Base-by-base conservation (phyloP, 257 asterid species). In the Lycium barbarum region DNA sequence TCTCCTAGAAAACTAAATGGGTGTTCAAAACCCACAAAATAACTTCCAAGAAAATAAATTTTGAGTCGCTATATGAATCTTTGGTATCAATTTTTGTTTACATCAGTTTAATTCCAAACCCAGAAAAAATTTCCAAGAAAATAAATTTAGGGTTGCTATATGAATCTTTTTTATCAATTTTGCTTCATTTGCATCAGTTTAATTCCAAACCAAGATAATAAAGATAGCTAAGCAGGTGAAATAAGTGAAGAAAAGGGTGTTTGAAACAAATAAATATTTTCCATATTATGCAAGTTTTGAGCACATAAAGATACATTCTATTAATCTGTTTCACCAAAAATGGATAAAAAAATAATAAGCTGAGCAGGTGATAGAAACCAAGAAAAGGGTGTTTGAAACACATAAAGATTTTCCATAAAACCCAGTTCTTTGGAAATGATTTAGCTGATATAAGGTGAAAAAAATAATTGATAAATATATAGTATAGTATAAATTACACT, bases 381-480 rank as follows among this genome's bases (percentile, higher is more conserved):
- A 78, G 66, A 78, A 53, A 71, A 45, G 58, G 40, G 81, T 49
- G 22, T 74, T 35, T 17, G 61, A 47, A 68, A 68, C 76, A 35
- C 51, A 67, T 7, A 36, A 68, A 7, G 40, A 17, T 20, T 63
- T 22, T 26, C 33, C 33, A 67, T 20, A 51, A 22, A 76, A 22
- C 9, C 9, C 49, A 78, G 26, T 78, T 78, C 49, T 78, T 26
- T 8, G 20, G 43, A 78, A 11, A 47, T 22, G 43, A 26, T 11
- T 26, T 26, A 26, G 33, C 33, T 26, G 7, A 17, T 3, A 40
- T 40, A 40, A 4, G 11, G 70, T 22, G 40, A 63, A 63, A 63
- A 65, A 26, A 65, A 13, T 13, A 55, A 55, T 55, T 13, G 18
- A 15, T 4, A 55, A 13, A 11, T 10, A 51, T 9, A 51, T 61